phyloP scores from a whole-genome alignment of 371 early-diverging fungal species.

The Apophysomyces variabilis region DNA sequence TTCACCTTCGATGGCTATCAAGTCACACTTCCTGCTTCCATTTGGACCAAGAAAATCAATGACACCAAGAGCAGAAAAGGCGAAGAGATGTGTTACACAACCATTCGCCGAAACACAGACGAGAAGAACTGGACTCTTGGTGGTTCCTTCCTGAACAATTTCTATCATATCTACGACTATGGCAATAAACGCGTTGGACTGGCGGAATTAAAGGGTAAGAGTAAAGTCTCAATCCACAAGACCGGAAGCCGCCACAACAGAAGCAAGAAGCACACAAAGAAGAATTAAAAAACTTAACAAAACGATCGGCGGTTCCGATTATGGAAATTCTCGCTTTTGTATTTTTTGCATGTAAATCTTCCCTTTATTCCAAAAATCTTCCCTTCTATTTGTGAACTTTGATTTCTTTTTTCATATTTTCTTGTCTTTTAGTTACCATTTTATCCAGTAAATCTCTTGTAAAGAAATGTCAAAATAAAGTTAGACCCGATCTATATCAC shows the following conservation, averaged over 20 bases:
- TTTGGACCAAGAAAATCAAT: conserved; percentile 29
- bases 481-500: neutral
- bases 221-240: conserved; percentile 40
- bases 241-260: conserved; percentile 25
- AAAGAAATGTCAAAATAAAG: conserved; percentile 10
- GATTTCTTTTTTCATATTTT: neutral
- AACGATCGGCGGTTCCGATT: neutral
- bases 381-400: neutral
- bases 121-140: conserved; percentile 49
- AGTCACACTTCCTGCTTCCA: conserved; percentile 37
- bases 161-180: conserved; percentile 44
- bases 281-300: neutral
- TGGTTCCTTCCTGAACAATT: conserved; percentile 47
- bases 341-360: conserved; percentile 5
- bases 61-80: conserved; percentile 12
- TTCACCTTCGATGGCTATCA: conserved; percentile 43
- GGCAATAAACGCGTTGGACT: conserved; percentile 43
- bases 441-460: conserved; percentile 2
- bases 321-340: neutral
- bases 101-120: conserved; percentile 31
- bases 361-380: neutral
- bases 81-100: conserved; percentile 30
- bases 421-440: neutral
- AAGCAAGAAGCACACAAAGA: conserved; percentile 6
- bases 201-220: conserved; percentile 40